Conservation (phyloP, 768 basidiomycete genomes). For the Collybia nuda region DNA sequence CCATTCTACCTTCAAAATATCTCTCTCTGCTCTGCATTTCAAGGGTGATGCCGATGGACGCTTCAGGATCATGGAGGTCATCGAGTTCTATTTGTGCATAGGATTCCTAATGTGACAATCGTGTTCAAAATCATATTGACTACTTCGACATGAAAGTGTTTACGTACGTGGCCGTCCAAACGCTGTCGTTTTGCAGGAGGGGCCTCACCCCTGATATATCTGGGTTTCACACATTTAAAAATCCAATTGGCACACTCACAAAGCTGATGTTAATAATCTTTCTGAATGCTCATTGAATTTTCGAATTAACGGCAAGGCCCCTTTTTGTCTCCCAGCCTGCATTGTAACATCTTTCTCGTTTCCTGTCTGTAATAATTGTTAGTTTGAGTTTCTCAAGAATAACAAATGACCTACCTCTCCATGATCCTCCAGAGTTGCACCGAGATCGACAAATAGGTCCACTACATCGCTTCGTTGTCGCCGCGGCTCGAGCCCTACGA, state of each 20-base stretch:
- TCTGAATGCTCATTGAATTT: slow-evolving; percentile 99
- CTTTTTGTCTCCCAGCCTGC: slow-evolving; percentile 89
- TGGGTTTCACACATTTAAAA: background rate
- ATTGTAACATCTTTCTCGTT: slow-evolving; percentile 92
- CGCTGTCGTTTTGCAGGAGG: slow-evolving; percentile 63
- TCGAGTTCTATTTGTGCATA: slow-evolving; percentile 74
- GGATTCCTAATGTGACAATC: slow-evolving; percentile 25
- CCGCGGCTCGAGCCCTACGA: slow-evolving; percentile 74
- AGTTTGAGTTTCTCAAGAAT: background rate
- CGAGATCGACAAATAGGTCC: slow-evolving; percentile 81
- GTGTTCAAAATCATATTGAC: slow-evolving; percentile 2
- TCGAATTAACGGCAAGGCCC: slow-evolving; percentile 88
- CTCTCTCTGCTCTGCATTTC: slow-evolving; percentile 87
- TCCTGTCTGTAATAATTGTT: slow-evolving; percentile 59
- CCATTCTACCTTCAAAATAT: slow-evolving; percentile 73
- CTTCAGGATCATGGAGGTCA: slow-evolving; percentile 74
- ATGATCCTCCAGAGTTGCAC: slow-evolving; percentile 90
- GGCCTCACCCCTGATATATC: slow-evolving; percentile 46
- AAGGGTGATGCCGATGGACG: slow-evolving; percentile 68
- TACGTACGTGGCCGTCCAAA: slow-evolving; percentile 43
- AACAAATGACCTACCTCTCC: slow-evolving; percentile 57
- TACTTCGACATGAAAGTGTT: slow-evolving; percentile 4
- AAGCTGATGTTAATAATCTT: slow-evolving; percentile 74
- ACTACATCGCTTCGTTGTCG: slow-evolving; percentile 63
- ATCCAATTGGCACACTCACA: slow-evolving; percentile 39